phyloP scores from a whole-genome alignment of 345 rosid genomes.

The Pistacia vera region DNA sequence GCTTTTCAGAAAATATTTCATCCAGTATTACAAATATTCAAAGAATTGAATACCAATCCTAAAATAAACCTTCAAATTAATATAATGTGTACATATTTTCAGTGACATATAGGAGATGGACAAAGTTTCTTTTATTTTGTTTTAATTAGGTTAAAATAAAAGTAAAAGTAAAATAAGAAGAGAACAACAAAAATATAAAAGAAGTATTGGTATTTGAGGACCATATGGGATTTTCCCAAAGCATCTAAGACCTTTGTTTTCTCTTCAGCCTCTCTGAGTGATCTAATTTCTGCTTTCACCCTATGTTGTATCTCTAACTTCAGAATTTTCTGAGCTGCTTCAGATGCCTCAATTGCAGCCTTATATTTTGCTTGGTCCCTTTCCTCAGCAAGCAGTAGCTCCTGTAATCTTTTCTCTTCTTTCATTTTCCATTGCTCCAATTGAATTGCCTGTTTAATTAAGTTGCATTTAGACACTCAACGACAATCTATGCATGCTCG shows the following conservation, averaged over 20 bases:
- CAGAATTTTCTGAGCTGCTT: constrained; percentile 29
- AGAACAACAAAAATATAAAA: constrained; percentile 38
- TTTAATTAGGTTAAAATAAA: constrained; percentile 25
- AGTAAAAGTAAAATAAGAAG: constrained; percentile 18
- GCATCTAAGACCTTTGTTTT: constrained; percentile 20
- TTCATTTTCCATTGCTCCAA: constrained; percentile 54
- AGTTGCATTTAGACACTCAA: too few species aligned
- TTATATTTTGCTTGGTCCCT: constrained; percentile 42
- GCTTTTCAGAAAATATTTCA: too few species aligned
- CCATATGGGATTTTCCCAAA: constrained; percentile 24
- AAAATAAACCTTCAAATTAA: too few species aligned
- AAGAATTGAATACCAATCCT: too few species aligned
- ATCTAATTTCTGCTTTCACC: constrained; percentile 25
- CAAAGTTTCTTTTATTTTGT: background rate
- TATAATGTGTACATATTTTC: too few species aligned
- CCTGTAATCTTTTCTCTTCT: constrained; percentile 39
- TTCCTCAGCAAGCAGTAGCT: constrained; percentile 35
- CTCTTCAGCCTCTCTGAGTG: constrained; percentile 29
- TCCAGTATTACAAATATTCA: too few species aligned
- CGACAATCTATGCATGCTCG: too few species aligned
- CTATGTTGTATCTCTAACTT: constrained; percentile 37
- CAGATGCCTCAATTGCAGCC: constrained; percentile 38
- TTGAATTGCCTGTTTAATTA: constrained; percentile 31
- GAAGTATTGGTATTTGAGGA: constrained; percentile 34
- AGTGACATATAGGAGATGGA: too few species aligned